Base-by-base conservation (phyloP, 2,329 filamentous ascomycete species). In the Ascochyta pisi region DNA sequence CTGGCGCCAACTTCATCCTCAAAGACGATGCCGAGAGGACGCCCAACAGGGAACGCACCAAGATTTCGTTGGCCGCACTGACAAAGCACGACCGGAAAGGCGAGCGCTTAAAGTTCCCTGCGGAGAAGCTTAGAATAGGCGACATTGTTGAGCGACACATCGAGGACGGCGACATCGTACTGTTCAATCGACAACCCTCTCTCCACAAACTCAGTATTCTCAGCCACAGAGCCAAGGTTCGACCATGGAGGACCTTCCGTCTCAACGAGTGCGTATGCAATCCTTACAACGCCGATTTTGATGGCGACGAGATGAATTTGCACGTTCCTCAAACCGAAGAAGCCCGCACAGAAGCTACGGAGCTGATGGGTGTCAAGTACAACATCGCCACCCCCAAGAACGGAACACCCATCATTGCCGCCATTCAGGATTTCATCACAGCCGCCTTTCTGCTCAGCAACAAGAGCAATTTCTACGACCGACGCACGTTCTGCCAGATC, bases 341-440 rank as follows among this genome's bases (percentile, higher is more conserved):
- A 77, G 94, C 95, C 10, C 86, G 95, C 54, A 91, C 94, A 2
- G 95, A 99, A 77, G 95, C 95, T 0, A 96, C 96, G 68, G 92
- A 94, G 64, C 80, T 99, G 43, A 99, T 99, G 95, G 95, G 95
- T 38, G 93, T 99, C 52, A 96, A 97, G 78, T 88, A 98, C 81
- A 99, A 99, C 73, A 78, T 99, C 55, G 90, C 90, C 3, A 99
- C 95, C 0, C 95, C 95, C 0, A 97, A 97, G 77, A 98, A 98
- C 78, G 95, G 95, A 72, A 94, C 96, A 66, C 95, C 95, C 1
- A 96, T 99, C 67, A 98, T 99, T 78, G 92, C 93, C 16, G 94
- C 95, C n/a, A 99, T 96, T 27, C 95, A 99, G 71, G 95, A 99
- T 82, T 99, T 99, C 79, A 98, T 99, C 67, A 98, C 94, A 24